Base-by-base conservation (phyloP, 192 early-diverging fungal genomes). In the Rhizoclosmatium globosum region DNA sequence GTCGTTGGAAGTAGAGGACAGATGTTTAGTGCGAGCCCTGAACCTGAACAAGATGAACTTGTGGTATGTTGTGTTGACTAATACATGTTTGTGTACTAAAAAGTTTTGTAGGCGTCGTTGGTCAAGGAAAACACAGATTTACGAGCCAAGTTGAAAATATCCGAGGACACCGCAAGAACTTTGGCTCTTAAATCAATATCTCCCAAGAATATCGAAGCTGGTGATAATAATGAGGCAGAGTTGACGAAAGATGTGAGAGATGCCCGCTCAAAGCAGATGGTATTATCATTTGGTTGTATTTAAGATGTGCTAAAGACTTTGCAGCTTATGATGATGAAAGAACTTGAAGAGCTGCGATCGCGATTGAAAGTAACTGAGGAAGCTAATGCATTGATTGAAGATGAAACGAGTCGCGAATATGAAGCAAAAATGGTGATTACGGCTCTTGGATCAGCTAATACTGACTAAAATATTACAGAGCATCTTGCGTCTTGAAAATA, bases 391-490 rank as follows among this genome's bases (percentile, higher is more conserved):
- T 21, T 4, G 38, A 72, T 72, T 19, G 70, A 72, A 41, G 53
- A 57, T 53, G 47, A 48, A 44, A 46, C 45, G 11, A 47, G 42
- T 17, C n/a, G 38, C 11, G 71, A 74, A 4, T 31, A 70, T 56
- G 47, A 47, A 53, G 68, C 21, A n/a, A 70, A 70, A 46, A 11
- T 70, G 13, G 50, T 91, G 38, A 92, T 92, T 31, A 31, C 31
- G 0, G 31, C 31, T 31, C 31, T 31, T 31, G 31, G 31, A 31
- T 31, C 31, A 31, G 31, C 31, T 31, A 0, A 31, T 31, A 31
- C 31, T 31, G 31, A 31, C 31, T 31, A 31, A 31, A 53, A 17
- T 53, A 13, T 13, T 17, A 53, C 17, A 53, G 17, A 17, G 6
- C 17, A 64, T 64, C 23, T 6, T 64, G 62, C 21, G 21, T 23